Evolutionary conservation across 345 rosid genomes (phyloP), one percentile per base, ranked within the genome.

Genomic region (Lagerstroemia speciosa): DNA sequence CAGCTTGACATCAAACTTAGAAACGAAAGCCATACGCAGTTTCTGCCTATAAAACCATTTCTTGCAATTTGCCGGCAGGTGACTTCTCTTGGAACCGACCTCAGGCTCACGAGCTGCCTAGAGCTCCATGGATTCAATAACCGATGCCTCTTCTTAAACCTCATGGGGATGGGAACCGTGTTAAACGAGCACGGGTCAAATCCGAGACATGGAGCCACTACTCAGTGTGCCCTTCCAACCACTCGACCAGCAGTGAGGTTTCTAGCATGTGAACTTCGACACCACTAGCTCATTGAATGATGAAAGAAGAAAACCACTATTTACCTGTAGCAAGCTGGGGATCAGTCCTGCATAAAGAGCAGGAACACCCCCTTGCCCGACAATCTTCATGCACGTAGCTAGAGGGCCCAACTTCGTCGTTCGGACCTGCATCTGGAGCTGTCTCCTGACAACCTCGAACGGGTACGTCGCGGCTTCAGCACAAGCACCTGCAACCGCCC

Each of bases 381-480:
- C 85, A 62, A 93, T 82, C 78, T 74, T 90, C 31, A 81, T 57
- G 15, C 88, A 89, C 67, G 91, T 93, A 17, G 89, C 90, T 75
- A 89, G 50, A 64, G 93, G 74, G 75, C 79, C 71, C 70, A 91
- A 80, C 79, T 83, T 86, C 22, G 83, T 81, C 16, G 83, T 78
- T 61, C 79, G 83, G n/a, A 67, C 82, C 78, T 93, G 97, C 91
- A 93, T 81, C 75, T 93, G 98, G 72, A 93, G 96, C 53, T 87
- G 93, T 68, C 98, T 83, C 78, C 98, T 86, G 67, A 91, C 96
- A 62, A 90, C 96, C 84, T 93, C 98, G 67, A 91, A 93, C 8
- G 98, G 98, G 78, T 93, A 93, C 2, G 98, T 93, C 29, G 92
- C 86, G 68, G 91, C 97, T 82, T 93, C 98, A 55, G 97, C 83